phyloP scores from a whole-genome alignment of 768 basidiomycete species.

The Mycena metata region DNA sequence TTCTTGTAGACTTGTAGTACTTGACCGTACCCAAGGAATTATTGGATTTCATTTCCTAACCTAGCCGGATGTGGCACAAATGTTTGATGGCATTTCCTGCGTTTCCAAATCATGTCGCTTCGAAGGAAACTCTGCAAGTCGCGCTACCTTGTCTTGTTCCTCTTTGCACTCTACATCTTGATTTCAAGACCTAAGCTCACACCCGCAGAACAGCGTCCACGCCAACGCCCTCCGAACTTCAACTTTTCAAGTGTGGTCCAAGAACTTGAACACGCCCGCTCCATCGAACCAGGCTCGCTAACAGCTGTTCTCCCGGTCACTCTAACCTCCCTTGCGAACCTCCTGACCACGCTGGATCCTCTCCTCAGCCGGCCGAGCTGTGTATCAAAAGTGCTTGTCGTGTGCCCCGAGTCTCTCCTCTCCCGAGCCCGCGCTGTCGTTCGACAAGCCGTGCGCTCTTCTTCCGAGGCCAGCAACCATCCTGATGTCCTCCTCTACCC shows the following conservation, averaged over 20 bases:
- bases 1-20: too few species aligned
- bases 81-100: too few species aligned
- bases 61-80: too few species aligned
- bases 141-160: slow-evolving; percentile 30
- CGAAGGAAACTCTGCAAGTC: slow-evolving; percentile 17
- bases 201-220: neutral
- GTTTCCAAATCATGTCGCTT: slow-evolving; percentile 30
- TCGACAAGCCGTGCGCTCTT: slow-evolving; percentile 46
- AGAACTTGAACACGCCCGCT: neutral
- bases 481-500: slow-evolving; percentile 60
- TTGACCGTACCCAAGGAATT: too few species aligned
- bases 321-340: slow-evolving; percentile 46
- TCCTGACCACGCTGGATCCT: slow-evolving; percentile 53
- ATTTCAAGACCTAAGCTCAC: slow-evolving; percentile 4
- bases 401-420: slow-evolving; percentile 57
- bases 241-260: slow-evolving; percentile 10
- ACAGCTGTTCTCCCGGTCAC: slow-evolving; percentile 66
- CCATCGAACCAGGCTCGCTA: slow-evolving; percentile 48
- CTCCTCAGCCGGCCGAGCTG: slow-evolving; percentile 52
- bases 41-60: too few species aligned
- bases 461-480: slow-evolving; percentile 45
- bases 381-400: slow-evolving; percentile 61
- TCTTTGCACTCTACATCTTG: slow-evolving; percentile 32
- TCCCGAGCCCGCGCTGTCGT: slow-evolving; percentile 53
- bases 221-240: neutral